These are phyloP conservation scores for Acrocalymma vagum DNA, from an alignment of 2,329 filamentous ascomycete species.

Conservation along the genomic window DNA sequence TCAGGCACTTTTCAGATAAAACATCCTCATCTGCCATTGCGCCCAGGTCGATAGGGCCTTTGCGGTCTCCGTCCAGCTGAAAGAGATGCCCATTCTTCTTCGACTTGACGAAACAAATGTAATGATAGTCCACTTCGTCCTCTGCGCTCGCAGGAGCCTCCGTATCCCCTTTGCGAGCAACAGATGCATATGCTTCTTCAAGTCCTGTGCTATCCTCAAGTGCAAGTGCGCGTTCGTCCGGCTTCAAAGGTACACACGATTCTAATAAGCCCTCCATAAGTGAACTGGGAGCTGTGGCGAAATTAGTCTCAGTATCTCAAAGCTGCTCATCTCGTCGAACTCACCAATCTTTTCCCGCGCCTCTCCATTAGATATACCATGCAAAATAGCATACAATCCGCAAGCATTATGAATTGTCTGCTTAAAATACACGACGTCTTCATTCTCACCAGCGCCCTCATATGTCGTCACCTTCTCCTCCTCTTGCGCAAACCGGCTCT, in stretches of 20 bases:
- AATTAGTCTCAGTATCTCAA: slow-evolving; percentile 6
- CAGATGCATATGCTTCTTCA: slow-evolving; percentile 33
- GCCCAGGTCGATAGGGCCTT: slow-evolving; percentile 40
- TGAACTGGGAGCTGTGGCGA: slow-evolving; percentile 15
- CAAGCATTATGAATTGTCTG: slow-evolving; percentile 96
- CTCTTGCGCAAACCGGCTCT: slow-evolving; percentile 75
- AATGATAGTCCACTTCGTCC: slow-evolving; percentile 46
- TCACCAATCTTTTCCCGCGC: slow-evolving; percentile 69
- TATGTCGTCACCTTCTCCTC: slow-evolving; percentile 71
- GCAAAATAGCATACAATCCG: slow-evolving; percentile 86
- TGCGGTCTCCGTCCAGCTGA: slow-evolving; percentile 41
- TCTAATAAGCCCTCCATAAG: slow-evolving; percentile 21
- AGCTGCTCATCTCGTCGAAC: slow-evolving; percentile 13
- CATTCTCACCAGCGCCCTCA: slow-evolving; percentile 66
- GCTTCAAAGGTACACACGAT: slow-evolving; percentile 10
- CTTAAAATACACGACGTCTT: slow-evolving; percentile 87
- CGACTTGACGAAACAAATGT: slow-evolving; percentile 42
- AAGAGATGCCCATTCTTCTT: slow-evolving; percentile 31
- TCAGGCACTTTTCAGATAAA: slow-evolving; percentile 26
- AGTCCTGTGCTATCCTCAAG: slow-evolving; percentile 32
- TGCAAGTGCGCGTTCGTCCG: slow-evolving; percentile 21
- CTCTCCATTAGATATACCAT: slow-evolving; percentile 81
- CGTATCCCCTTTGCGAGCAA: slow-evolving; percentile 36
- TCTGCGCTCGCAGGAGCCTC: slow-evolving; percentile 33
- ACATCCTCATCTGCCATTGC: slow-evolving; percentile 27